Evolutionary conservation across 2,329 filamentous ascomycete genomes (phyloP).

Genomic region (Raffaelea deltoideospora): DNA sequence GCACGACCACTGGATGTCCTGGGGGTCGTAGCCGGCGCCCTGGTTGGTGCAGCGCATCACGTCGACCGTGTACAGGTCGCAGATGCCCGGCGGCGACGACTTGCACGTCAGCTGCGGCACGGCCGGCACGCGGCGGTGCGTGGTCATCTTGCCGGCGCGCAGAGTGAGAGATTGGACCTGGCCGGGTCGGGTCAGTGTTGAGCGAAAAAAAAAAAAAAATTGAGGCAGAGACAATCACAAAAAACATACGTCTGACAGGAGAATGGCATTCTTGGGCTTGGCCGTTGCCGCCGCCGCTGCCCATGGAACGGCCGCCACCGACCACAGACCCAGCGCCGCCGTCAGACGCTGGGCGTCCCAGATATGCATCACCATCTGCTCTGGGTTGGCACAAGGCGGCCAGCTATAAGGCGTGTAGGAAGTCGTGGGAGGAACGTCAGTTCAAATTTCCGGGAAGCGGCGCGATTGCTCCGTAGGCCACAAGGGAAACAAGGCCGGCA

Average conservation of each 20-base stretch:
- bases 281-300: not conserved
- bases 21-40: slow-evolving; percentile 59
- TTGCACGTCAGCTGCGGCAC: slow-evolving; percentile 65
- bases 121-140: slow-evolving; percentile 58
- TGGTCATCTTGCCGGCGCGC: slow-evolving; percentile 48
- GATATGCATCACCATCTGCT: no score
- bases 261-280: slow-evolving; percentile 35
- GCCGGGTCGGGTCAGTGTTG: slow-evolving; percentile 10
- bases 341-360: no score
- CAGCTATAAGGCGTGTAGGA: no score
- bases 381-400: no score
- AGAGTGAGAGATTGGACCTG: slow-evolving; percentile 68
- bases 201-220: not conserved
- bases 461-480: no score
- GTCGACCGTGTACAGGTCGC: slow-evolving; percentile 58
- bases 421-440: no score
- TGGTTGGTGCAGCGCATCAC: slow-evolving; percentile 82
- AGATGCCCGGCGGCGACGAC: slow-evolving; percentile 48
- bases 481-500: no score
- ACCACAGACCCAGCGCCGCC: no score
- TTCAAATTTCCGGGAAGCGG: no score
- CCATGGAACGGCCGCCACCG: no score
- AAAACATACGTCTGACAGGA: slow-evolving; percentile 47
- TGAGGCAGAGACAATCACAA: slow-evolving; percentile 16
- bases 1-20: slow-evolving; percentile 89